phyloP scores from a whole-genome alignment of 1,284 basidiomycete genomes.

The Cryptococcus jaspeensis region DNA sequence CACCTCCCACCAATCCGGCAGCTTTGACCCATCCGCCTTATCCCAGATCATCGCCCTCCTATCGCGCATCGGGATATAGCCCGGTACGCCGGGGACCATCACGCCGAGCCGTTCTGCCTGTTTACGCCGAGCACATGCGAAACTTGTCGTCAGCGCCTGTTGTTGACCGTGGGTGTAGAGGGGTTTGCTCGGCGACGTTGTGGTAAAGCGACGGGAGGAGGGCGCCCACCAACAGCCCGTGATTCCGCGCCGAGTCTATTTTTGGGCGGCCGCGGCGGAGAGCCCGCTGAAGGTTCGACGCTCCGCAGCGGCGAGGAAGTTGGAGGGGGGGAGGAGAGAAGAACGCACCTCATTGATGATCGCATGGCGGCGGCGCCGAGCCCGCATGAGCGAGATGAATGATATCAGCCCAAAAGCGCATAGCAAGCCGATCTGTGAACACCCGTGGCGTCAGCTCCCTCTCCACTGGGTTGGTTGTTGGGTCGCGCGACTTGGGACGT shows the following conservation, averaged over 20 bases:
- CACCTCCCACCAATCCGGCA: conserved; percentile 48
- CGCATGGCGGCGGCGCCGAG: conserved; percentile 33
- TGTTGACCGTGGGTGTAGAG: neutral
- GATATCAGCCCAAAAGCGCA: conserved; percentile 41
- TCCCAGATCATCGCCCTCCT: conserved; percentile 23
- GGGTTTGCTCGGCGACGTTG: too few relatives aligned
- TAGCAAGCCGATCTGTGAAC: conserved; percentile 35
- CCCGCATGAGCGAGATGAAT: conserved; percentile 37
- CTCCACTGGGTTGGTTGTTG: too few relatives aligned
- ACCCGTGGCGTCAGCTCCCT: too few relatives aligned
- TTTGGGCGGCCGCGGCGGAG: too few relatives aligned
- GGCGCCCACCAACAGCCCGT: too few relatives aligned
- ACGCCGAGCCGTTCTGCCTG: conserved; percentile 43
- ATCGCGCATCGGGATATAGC: conserved; percentile 45
- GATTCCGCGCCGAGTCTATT: too few relatives aligned
- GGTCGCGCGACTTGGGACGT: too few relatives aligned
- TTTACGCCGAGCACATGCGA: neutral
- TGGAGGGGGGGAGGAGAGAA: neutral
- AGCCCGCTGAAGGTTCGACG: too few relatives aligned
- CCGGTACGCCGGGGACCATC: conserved; percentile 45
- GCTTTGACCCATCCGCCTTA: conserved; percentile 29
- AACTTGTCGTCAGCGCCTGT: neutral
- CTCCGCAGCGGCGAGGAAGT: too few relatives aligned
- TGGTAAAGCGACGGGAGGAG: too few relatives aligned
- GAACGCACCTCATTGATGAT: conserved; percentile 38